Evolutionary conservation across 176 grass and related monocot genomes (phyloP).

Genomic region (Triticum monococcum): DNA sequence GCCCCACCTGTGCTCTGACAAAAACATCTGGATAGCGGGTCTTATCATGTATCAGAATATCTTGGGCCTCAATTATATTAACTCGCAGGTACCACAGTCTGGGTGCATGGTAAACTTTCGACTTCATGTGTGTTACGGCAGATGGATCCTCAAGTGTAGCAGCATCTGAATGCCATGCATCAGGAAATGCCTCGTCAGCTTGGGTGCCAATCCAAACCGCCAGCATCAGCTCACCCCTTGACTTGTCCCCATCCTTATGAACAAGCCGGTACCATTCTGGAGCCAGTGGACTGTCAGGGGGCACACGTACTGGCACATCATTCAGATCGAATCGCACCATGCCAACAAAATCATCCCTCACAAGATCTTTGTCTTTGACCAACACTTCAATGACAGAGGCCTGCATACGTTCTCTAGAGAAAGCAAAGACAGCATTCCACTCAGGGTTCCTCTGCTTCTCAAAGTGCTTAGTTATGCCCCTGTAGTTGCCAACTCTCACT

Average conservation of each 20-base stretch:
- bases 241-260: constrained; percentile 70
- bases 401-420: constrained; percentile 89
- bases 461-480: constrained; percentile 82
- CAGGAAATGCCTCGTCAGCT: constrained; percentile 95
- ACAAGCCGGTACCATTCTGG: constrained; percentile 96
- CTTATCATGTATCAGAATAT: constrained; percentile 81
- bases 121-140: constrained; percentile 73
- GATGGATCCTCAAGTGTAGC: constrained; percentile 45
- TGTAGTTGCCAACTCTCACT: constrained; percentile 92
- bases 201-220: constrained; percentile 99
- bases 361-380: constrained; percentile 85
- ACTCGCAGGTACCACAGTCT: constrained; percentile 94
- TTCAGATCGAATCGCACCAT: constrained; percentile 85
- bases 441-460: constrained; percentile 89
- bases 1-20: constrained; percentile 80
- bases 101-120: constrained; percentile 97
- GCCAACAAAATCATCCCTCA: constrained; percentile 95
- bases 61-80: constrained; percentile 92
- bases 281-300: constrained; percentile 90
- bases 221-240: constrained; percentile 93
- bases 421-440: constrained; percentile 99
- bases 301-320: constrained; percentile 85
- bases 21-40: constrained; percentile 82
- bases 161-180: constrained; percentile 91
- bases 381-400: constrained; percentile 78